Percentiles rank a stretch among this genome's conserved stretches.
phyloP scores from a whole-genome alignment of 2,329 filamentous ascomycete genomes.

The Fusarium abutilonis region DNA sequence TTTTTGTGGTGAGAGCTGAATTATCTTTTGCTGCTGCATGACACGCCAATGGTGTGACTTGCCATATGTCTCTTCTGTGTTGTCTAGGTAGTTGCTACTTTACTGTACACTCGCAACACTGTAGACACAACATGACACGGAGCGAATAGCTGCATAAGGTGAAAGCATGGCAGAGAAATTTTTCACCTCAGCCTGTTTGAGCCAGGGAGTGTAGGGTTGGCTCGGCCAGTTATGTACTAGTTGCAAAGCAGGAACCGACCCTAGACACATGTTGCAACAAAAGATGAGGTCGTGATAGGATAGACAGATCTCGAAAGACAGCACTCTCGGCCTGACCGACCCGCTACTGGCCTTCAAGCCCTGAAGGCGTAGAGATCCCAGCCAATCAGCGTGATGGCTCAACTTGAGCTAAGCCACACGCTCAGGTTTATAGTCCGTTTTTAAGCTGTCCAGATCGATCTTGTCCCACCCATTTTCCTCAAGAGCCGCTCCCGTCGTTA shows the following conservation, averaged over 20 bases:
- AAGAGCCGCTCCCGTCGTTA: constrained; percentile 13
- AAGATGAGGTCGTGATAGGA: constrained; percentile 22
- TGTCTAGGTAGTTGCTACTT: no score
- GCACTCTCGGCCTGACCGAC: constrained; percentile 39
- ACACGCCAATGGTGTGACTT: constrained; percentile 41
- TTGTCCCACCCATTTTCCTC: constrained; percentile 23
- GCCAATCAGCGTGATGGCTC: constrained; percentile 37
- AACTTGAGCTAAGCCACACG: constrained; percentile 33
- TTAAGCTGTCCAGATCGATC: constrained; percentile 36
- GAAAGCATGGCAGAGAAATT: constrained; percentile 14
- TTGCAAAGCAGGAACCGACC: constrained; percentile 32
- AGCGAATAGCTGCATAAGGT: constrained; percentile 24
- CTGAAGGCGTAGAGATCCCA: constrained; percentile 16
- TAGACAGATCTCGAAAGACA: constrained; percentile 8
- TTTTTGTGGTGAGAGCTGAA: constrained; percentile 21
- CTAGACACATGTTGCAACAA: constrained; percentile 19
- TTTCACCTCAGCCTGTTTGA: constrained; percentile 17
- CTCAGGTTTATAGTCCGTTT: constrained; percentile 11
- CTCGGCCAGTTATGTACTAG: constrained; percentile 1
- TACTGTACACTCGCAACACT: constrained; percentile 14
- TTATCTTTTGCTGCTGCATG: constrained; percentile 34
- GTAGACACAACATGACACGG: constrained; percentile 7
- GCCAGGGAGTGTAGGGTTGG: constrained; percentile 7
- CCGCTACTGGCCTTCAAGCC: constrained; percentile 35
- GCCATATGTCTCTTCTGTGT: constrained; percentile 20